A percentile compares a stretch with the other conserved stretches of the same genome.
Evolutionary conservation across 164 flowering plant species (phyloP).

Genomic region (Kalanchoe fedtschenkoi): DNA sequence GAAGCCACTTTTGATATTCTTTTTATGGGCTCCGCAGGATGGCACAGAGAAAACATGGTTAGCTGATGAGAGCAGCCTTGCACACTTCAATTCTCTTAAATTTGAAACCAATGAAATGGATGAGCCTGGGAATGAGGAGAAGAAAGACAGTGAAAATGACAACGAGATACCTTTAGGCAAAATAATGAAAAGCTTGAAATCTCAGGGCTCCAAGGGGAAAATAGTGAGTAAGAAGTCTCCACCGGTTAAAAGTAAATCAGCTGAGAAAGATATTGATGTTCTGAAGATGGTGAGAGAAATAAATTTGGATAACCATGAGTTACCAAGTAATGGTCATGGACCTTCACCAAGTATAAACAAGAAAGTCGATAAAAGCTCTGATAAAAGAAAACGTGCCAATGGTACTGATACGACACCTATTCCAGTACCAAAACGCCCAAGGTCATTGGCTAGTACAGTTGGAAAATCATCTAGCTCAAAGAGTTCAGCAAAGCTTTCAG

Average conservation of each 20-base stretch:
- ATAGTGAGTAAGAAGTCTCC: conserved; percentile 31
- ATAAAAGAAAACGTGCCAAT: conserved; percentile 31
- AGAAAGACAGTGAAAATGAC: conserved; percentile 57
- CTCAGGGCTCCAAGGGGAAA: conserved; percentile 41
- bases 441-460: conserved; percentile 38
- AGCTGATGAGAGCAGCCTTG: conserved; percentile 49
- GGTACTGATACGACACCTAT: conserved; percentile 19
- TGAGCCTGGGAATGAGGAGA: conserved; percentile 26
- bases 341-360: conserved; percentile 18
- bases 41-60: conserved; percentile 55
- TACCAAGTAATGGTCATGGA: conserved; percentile 38
- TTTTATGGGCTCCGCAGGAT: conserved; percentile 21
- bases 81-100: conserved; percentile 68
- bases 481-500: conserved; percentile 18
- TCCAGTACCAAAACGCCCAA: conserved; percentile 47
- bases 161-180: conserved; percentile 79
- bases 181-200: conserved; percentile 55
- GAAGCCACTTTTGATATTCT: neutral
- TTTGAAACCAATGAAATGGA: conserved; percentile 40
- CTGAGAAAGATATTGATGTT: conserved; percentile 59
- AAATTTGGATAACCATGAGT: conserved; percentile 45
- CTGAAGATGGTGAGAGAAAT: conserved; percentile 81
- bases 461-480: conserved; percentile 19
- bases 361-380: conserved; percentile 14
- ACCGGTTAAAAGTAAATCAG: conserved; percentile 21